A percentile compares a stretch with the other conserved stretches of the same genome.
These are phyloP conservation scores for Xylariaceae sp. DNA, from an alignment of 2,329 filamentous ascomycete species.

Conservation along the genomic window DNA sequence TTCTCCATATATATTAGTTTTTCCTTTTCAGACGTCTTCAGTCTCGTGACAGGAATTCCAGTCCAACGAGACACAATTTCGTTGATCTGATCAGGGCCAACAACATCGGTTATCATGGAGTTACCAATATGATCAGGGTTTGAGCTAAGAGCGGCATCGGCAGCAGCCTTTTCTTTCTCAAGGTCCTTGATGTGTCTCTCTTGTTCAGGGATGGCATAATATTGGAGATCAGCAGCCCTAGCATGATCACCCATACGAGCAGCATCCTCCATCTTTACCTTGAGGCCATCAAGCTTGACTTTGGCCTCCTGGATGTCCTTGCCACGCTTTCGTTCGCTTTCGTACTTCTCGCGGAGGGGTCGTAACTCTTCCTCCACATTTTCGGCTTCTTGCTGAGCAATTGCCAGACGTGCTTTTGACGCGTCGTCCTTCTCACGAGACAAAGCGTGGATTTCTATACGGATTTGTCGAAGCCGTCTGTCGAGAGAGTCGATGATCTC, in stretches of 20 bases:
- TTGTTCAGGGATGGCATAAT: constrained; percentile 95
- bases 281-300: constrained; percentile 86
- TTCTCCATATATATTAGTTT: constrained; percentile 98
- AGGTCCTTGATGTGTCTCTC: constrained; percentile 74
- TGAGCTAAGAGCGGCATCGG: constrained; percentile 66
- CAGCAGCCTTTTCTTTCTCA: constrained; percentile 73
- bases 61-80: constrained; percentile 97
- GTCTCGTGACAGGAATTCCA: constrained; percentile 91
- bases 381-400: constrained; percentile 84
- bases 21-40: constrained; percentile 95
- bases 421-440: constrained; percentile 93
- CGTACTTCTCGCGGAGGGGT: constrained; percentile 91
- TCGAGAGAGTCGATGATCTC: constrained; percentile 95
- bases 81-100: constrained; percentile 97
- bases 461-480: constrained; percentile 80
- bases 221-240: constrained; percentile 89
- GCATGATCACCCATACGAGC: constrained; percentile 79
- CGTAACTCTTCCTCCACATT: constrained; percentile 92
- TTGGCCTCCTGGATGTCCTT: constrained; percentile 92
- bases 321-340: constrained; percentile 85
- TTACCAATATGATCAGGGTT: constrained; percentile 49
- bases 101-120: constrained; percentile 83
- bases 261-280: constrained; percentile 91
- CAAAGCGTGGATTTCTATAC: constrained; percentile 95
- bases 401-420: constrained; percentile 74